Percentiles rank a stretch among this genome's conserved stretches.
phyloP scores from a whole-genome alignment of 2,329 filamentous ascomycete genomes.

The Cryoendolithus antarcticus region DNA sequence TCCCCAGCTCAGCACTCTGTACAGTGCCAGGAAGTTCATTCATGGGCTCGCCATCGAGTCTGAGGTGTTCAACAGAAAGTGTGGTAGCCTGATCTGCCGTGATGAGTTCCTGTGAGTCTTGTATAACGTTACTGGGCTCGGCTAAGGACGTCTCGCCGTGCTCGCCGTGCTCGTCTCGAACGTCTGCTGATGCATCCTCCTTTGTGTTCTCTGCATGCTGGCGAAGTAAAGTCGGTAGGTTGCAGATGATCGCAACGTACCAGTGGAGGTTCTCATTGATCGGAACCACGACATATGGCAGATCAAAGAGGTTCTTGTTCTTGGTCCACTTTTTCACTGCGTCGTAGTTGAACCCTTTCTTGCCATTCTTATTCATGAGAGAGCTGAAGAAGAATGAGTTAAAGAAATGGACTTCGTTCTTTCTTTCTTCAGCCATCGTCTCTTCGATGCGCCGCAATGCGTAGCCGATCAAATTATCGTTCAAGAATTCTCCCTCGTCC shows the following conservation, averaged over 20 bases:
- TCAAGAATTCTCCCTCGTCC: slow-evolving; percentile 75
- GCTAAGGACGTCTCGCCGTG: slow-evolving; percentile 1
- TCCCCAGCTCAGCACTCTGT: neutral
- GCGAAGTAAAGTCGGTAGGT: slow-evolving; percentile 53
- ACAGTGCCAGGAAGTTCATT: neutral
- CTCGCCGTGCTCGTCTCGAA: slow-evolving; percentile 1
- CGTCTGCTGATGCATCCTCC: slow-evolving; percentile 5
- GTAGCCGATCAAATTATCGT: slow-evolving; percentile 85
- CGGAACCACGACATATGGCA: slow-evolving; percentile 82
- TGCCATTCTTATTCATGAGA: slow-evolving; percentile 46
- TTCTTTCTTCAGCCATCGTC: slow-evolving; percentile 21
- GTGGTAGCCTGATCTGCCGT: neutral
- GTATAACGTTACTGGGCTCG: slow-evolving; percentile 2
- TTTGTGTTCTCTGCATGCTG: slow-evolving; percentile 8
- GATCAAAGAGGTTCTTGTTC: slow-evolving; percentile 69
- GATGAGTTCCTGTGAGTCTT: slow-evolving; percentile 4
- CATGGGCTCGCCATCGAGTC: slow-evolving; percentile 1
- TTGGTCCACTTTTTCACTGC: slow-evolving; percentile 81
- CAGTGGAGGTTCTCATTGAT: slow-evolving; percentile 80
- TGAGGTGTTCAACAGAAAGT: slow-evolving; percentile 1
- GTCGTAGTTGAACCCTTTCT: slow-evolving; percentile 61
- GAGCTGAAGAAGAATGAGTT: slow-evolving; percentile 86
- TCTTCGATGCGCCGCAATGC: slow-evolving; percentile 49
- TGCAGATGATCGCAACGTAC: slow-evolving; percentile 93
- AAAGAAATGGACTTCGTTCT: slow-evolving; percentile 65